Percentiles rank a stretch among this genome's conserved stretches.
Evolutionary conservation across 495 filamentous ascomycete species (phyloP).

Genomic region (Umbilicaria muhlenbergii): DNA sequence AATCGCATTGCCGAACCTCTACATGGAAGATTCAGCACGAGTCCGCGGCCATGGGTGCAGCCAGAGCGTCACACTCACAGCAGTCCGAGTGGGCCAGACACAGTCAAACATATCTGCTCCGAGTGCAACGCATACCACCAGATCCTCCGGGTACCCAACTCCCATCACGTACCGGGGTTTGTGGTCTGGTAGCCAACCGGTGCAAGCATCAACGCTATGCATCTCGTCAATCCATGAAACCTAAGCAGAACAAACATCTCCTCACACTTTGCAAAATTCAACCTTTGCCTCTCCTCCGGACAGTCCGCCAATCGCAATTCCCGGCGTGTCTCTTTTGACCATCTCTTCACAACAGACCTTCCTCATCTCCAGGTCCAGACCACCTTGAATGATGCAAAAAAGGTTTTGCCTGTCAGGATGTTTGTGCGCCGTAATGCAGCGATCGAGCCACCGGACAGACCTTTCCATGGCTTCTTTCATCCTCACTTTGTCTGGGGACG

Average conservation of each 20-base stretch:
- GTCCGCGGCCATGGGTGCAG: background rate
- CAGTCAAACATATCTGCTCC: constrained; percentile 99
- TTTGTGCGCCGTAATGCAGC: constrained; percentile 83
- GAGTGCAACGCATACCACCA: constrained; percentile 79
- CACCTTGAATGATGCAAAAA: constrained; percentile 98
- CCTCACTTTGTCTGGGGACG: constrained; percentile 68
- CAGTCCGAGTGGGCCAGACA: constrained; percentile 94
- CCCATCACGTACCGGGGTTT: constrained; percentile 99
- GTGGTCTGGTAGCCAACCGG: constrained; percentile 63
- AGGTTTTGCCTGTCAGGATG: constrained; percentile 76
- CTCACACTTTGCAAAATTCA: constrained; percentile 43
- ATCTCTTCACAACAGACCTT: constrained; percentile 75
- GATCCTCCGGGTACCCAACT: constrained; percentile 89
- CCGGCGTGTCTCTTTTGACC: constrained; percentile 81
- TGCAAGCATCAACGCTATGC: constrained; percentile 67
- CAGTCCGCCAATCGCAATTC: constrained; percentile 90
- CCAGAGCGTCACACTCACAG: constrained; percentile 27
- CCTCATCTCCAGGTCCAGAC: constrained; percentile 79
- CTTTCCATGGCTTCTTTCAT: constrained; percentile 94
- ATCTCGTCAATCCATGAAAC: background rate
- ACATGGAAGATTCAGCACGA: background rate
- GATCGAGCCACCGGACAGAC: constrained; percentile 95
- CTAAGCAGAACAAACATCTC: background rate
- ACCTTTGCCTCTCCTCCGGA: constrained; percentile 70
- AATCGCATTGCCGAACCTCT: constrained; percentile 86